Evolutionary conservation across 345 rosid species (phyloP).

Genomic region (Hypericum perforatum): DNA sequence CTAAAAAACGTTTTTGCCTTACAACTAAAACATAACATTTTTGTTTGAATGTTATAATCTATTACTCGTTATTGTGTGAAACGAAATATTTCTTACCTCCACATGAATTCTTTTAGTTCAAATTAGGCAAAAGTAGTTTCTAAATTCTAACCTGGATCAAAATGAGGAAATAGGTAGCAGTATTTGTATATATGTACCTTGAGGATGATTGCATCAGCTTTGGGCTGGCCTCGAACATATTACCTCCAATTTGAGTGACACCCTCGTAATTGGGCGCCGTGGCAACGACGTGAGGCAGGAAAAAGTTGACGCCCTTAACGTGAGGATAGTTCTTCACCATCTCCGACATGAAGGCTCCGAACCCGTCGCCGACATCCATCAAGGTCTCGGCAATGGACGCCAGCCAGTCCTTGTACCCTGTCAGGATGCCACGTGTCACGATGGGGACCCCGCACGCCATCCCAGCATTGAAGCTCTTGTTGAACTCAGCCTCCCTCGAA

Average conservation of each 20-base stretch:
- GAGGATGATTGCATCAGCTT: constrained; percentile 22
- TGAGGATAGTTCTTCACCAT: constrained; percentile 22
- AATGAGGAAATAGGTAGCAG: not conserved
- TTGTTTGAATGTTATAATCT: too few species aligned
- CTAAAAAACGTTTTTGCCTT: too few species aligned
- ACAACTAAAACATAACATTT: too few species aligned
- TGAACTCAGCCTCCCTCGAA: constrained; percentile 14
- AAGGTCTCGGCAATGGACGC: constrained; percentile 7
- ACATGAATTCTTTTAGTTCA: too few species aligned
- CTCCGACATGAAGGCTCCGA: constrained; percentile 13
- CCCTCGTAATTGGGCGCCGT: constrained; percentile 22
- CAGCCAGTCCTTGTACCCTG: constrained; percentile 21
- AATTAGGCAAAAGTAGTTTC: too few species aligned
- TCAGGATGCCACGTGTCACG: too few species aligned
- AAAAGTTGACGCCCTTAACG: constrained; percentile 28
- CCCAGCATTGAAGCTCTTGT: too few species aligned
- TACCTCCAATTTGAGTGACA: constrained; percentile 24
- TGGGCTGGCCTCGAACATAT: constrained; percentile 29
- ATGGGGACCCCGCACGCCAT: too few species aligned
- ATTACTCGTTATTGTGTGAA: too few species aligned
- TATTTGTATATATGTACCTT: too few species aligned
- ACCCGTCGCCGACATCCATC: constrained; percentile 37
- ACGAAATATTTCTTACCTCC: too few species aligned
- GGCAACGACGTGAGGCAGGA: constrained; percentile 28
- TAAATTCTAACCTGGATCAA: too few species aligned